These are phyloP conservation scores for Pseudozyma sp. DNA, from an alignment of 1,284 basidiomycete species.

Conservation along the genomic window DNA sequence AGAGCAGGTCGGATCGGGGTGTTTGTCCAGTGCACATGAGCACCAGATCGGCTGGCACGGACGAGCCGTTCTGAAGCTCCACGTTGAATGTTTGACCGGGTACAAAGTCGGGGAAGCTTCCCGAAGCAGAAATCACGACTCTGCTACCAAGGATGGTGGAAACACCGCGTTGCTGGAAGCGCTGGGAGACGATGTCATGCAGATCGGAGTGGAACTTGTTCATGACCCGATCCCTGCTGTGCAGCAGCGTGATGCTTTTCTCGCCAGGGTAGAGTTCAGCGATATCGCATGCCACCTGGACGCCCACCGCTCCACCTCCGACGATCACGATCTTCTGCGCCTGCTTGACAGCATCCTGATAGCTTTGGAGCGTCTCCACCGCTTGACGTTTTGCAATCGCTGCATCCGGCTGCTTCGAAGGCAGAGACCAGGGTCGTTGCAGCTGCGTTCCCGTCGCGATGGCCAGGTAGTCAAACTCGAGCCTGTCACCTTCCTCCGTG, in stretches of 20 bases:
- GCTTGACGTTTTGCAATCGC: conserved; percentile 48
- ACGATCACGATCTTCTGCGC: conserved; percentile 61
- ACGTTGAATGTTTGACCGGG: conserved; percentile 20
- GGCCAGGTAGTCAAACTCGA: conserved; percentile 42
- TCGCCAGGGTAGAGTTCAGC: conserved; percentile 50
- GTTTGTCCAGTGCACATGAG: conserved; percentile 54
- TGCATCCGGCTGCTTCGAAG: conserved; percentile 3
- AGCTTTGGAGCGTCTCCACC: conserved; percentile 44
- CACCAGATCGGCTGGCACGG: conserved; percentile 32
- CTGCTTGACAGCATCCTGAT: conserved; percentile 50
- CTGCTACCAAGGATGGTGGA: conserved; percentile 18
- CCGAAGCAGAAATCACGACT: conserved; percentile 21
- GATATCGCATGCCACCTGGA: conserved; percentile 64
- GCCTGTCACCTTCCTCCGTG: not conserved
- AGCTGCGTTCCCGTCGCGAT: conserved; percentile 45
- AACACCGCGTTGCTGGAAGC: conserved; percentile 18
- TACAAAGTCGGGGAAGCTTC: conserved; percentile 19
- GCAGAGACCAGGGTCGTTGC: conserved; percentile 30
- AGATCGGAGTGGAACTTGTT: conserved; percentile 46
- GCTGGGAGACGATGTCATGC: conserved; percentile 21
- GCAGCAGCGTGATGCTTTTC: conserved; percentile 44
- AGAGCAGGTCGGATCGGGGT: conserved; percentile 31
- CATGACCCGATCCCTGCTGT: conserved; percentile 41
- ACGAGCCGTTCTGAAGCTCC: conserved; percentile 24
- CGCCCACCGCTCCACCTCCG: conserved; percentile 66